phyloP scores from a whole-genome alignment of 139 green algal species.

The Pseudopediastrum boryanum region DNA sequence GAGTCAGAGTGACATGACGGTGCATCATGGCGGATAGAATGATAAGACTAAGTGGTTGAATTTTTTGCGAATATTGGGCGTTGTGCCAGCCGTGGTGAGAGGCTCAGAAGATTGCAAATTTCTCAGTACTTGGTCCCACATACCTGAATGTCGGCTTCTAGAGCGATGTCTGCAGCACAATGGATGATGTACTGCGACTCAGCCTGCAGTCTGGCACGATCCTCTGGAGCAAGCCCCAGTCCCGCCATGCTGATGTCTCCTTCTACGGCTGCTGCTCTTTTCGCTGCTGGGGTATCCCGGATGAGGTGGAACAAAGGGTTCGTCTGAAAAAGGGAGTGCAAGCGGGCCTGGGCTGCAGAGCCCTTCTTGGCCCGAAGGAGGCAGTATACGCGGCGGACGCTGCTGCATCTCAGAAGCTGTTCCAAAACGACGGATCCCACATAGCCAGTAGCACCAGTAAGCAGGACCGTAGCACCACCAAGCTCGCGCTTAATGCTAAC shows the following conservation, averaged over 20 bases:
- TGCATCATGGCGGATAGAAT: too few relatives aligned
- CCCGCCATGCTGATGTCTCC: constrained; percentile 34
- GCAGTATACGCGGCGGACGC: constrained; percentile 1
- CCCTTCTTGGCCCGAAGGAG: constrained; percentile 11
- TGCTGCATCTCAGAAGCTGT: constrained; percentile 16
- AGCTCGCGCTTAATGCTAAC: constrained; percentile 18
- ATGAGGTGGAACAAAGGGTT: constrained; percentile 18
- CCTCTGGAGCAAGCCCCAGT: background rate
- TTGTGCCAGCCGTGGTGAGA: too few relatives aligned
- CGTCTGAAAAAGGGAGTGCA: background rate
- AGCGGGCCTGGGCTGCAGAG: background rate
- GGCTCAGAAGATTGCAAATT: too few relatives aligned
- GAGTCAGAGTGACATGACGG: too few relatives aligned
- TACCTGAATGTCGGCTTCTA: constrained; percentile 59
- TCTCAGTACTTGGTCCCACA: too few relatives aligned
- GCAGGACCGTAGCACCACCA: constrained; percentile 11
- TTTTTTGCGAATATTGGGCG: too few relatives aligned
- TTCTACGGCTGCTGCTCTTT: background rate
- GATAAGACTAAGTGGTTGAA: too few relatives aligned
- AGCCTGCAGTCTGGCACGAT: background rate
- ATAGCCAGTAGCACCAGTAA: constrained; percentile 37
- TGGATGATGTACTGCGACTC: constrained; percentile 26
- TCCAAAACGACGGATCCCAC: constrained; percentile 33
- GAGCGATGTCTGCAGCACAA: constrained; percentile 44
- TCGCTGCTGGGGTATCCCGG: constrained; percentile 1